Base-by-base conservation (phyloP, 179 eudicot genomes). In the Silene coronaria region DNA sequence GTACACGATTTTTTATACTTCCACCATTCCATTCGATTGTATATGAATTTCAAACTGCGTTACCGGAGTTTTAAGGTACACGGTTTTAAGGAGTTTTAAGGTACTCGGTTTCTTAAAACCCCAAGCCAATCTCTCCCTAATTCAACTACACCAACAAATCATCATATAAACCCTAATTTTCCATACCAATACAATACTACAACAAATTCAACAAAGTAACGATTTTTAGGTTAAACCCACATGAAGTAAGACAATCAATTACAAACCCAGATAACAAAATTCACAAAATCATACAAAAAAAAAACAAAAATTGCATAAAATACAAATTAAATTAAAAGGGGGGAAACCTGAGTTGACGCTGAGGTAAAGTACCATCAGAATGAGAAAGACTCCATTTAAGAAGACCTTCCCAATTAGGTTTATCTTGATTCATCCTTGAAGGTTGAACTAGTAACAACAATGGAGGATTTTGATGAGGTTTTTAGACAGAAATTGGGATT, bases 361-460 rank as follows among this genome's bases (percentile, higher is more conserved):
- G 77, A 71, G 94, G 78, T 26, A 69, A 75, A 70, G 92, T 94
- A 4, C 90, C 96, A 76, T 94, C 97, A 2, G 98, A 71, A 60
- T 94, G 90, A 58, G 96, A 80, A 24, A 94, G 86, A 75, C 98
- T 94, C 97, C 96, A 94, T 74, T 94, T 94, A 1, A 94, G 92
- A 36, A 94, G 73, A 2, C 98, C 97, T 0, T 94, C 96, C 98
- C 98, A 94, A 51, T 89, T 83, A 2, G 98, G 95, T 48, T 87
- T 87, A 32, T 88, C 90, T 72, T 83, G 71, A 67, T 10, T 77
- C 84, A 81, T 81, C 48, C 17, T 42, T 8, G 6, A 53, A 53
- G 21, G 58, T 53, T 53, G n/a, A 14, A n/a, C 17, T 53, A 53
- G 5, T 17, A 2, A 3, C 21, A 53, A 53, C 58, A 53, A 53